Evolutionary conservation across 148 eudicot genomes (phyloP).

Genomic region (Beta vulgaris): DNA sequence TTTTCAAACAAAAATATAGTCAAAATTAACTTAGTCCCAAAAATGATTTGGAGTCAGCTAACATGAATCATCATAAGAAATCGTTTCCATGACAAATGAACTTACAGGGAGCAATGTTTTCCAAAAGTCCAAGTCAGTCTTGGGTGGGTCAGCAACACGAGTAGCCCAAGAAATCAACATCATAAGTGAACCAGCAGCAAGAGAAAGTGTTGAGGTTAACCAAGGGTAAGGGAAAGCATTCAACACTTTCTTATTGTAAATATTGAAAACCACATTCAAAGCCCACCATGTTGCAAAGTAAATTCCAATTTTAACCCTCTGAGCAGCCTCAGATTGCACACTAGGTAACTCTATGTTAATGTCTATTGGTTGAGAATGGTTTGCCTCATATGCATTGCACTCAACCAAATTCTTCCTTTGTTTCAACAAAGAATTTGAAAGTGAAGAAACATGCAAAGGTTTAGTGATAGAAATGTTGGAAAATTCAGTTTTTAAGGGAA

Average conservation of each 20-base stretch:
- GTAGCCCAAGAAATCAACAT: conserved; percentile 67
- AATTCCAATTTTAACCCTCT: conserved; percentile 47
- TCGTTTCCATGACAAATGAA: neutral
- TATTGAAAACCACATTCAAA: conserved; percentile 66
- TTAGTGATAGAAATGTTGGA: neutral
- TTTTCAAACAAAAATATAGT: too few species aligned
- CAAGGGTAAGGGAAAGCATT: conserved; percentile 76
- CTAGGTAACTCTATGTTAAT: conserved; percentile 39
- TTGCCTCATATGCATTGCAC: conserved; percentile 56
- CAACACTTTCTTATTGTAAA: conserved; percentile 70
- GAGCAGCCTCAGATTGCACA: conserved; percentile 38
- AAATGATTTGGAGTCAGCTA: too few species aligned
- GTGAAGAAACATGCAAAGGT: conserved; percentile 21
- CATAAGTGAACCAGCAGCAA: conserved; percentile 65
- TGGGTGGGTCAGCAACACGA: conserved; percentile 55
- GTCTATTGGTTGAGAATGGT: conserved; percentile 36
- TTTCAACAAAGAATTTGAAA: conserved; percentile 27
- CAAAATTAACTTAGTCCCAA: too few species aligned
- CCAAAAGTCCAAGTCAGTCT: conserved; percentile 56
- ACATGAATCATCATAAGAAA: too few species aligned
- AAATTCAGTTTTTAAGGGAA: conserved; percentile 14
- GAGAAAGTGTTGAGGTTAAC: conserved; percentile 67
- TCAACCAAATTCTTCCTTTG: conserved; percentile 21
- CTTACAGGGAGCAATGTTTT: conserved; percentile 57
- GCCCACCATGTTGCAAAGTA: conserved; percentile 78